Base-by-base conservation (phyloP, 2,329 filamentous ascomycete genomes). In the Monosporascus sp. region DNA sequence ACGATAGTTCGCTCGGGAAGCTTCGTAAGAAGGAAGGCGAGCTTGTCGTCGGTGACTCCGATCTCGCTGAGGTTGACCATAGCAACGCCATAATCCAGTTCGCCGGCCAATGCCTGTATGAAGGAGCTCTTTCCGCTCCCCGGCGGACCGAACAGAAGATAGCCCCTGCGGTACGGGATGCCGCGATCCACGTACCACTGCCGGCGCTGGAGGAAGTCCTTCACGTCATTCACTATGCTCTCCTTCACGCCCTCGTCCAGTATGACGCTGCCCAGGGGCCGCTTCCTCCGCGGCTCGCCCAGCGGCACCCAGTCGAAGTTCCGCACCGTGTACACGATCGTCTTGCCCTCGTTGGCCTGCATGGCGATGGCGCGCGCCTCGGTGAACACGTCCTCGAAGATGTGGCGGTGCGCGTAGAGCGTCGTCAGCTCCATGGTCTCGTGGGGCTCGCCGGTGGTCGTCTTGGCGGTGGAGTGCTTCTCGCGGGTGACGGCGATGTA, bases 51-150 rank as follows among this genome's bases (percentile, higher is more conserved):
- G 1, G 90, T 96, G 66, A 97, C 80, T 17, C 92, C 92, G 51
- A 90, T 81, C 73, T 96, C 90, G 70, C 89, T 94, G 31, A 97
- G 80, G 62, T 96, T 96, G 60, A 97, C 78, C 73, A 96, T 92
- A 50, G 92, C 91, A 61, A 97, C 94, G 62, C 89, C 89, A 69
- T 93, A 96, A 67, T 96, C 90, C 53, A 97, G 73, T 65, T 94
- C 86, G n/a, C 91, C 93, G 1, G 94, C 94, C 43, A 99, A 75
- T 0, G 94, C 92, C 70, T 97, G 91, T 57, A 99, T 97, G 62
- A 99, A 97, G 0, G 90, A 96, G 56, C 88, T 97, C 75, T 96
- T 97, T 37, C 90, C 95, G 43, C 88, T 96, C 0, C 92, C 92
- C 0, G 92, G 92, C 4, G 92, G 91, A 0, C 92, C 92, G 64